Base-by-base conservation (phyloP, 2,329 filamentous ascomycete genomes). In the Aspergillus costaricaensis region DNA sequence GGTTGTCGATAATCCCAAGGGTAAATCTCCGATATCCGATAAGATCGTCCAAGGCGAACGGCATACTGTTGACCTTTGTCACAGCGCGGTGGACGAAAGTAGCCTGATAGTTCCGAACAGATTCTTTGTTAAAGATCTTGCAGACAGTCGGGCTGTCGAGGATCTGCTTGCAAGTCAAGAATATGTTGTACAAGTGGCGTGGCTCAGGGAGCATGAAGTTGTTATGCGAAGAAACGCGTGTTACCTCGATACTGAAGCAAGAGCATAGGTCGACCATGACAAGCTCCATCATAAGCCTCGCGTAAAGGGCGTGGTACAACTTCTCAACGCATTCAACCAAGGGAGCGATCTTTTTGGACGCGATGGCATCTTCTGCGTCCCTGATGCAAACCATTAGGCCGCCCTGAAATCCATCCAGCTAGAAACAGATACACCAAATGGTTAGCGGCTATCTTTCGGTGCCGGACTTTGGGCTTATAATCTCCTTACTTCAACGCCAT, bases 211-310 rank as follows among this genome's bases (percentile, higher is more conserved):
- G 68, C 23, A 62, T 54, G 36, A 69, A 67, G 3, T 55, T 52
- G 4, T 61, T 58, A 25, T 66, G 67, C 17, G 54, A 58, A 12
- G 59, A 57, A 23, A 60, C 14, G n/a, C 65, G 67, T 7, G 67
- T 66, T 19, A 67, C 52, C 44, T 70, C 67, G 17, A 69, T 60
- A 19, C 66, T 62, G 58, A 72, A 76, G 15, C 67, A 69, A 41
- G 70, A 59, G 57, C 72, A 76, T 19, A 78, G 69, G 19, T 79
- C 72, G 27, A 75, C 67, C 17, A 67, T 73, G 5, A 69, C 69
- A 38, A 78, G 72, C 55, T 79, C 77, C 47, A 74, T 68, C n/a
- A 72, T 67, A 6, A 79, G 50, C 36, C 75, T 69, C 2, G 76
- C 67, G 55, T 76, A 76, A 23, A 77, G 55, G 10, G 71, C 66